Percentiles rank a stretch among this genome's conserved stretches.
Conservation (phyloP, 148 eudicot species). For the Cornus kousa region DNA sequence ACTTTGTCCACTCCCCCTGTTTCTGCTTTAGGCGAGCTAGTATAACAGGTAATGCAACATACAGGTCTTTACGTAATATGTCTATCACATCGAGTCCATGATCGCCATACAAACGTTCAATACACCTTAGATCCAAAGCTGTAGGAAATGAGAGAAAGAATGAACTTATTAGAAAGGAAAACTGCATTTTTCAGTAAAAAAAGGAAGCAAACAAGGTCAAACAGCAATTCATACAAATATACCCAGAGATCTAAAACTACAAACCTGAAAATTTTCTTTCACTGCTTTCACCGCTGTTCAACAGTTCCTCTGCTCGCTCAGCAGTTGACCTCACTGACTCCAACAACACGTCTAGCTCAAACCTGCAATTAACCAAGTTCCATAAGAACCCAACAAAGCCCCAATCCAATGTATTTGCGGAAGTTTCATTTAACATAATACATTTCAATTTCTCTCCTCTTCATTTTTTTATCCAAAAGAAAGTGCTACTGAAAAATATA, state of each 20-base stretch:
- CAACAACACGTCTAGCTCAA: conserved; percentile 82
- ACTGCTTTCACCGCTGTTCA: conserved; percentile 28
- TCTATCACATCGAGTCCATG: conserved; percentile 87
- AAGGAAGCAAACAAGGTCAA: not conserved
- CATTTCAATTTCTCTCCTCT: too few species aligned
- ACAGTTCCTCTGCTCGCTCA: conserved; percentile 60
- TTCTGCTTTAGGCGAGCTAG: conserved; percentile 82
- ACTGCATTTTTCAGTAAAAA: not conserved
- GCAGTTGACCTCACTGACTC: conserved; percentile 74
- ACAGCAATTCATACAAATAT: not conserved
- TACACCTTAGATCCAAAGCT: conserved; percentile 87
- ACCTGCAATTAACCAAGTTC: conserved; percentile 34
- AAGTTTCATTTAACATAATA: too few species aligned
- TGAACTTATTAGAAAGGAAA: not conserved
- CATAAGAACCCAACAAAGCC: not conserved
- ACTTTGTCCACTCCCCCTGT: conserved; percentile 89
- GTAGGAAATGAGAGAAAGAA: conserved; percentile 19
- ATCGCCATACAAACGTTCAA: conserved; percentile 87
- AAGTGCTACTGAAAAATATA: not conserved
- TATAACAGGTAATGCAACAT: conserved; percentile 64
- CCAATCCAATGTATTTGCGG: too few species aligned
- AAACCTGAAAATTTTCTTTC: conserved; percentile 39
- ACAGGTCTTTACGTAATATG: conserved; percentile 60
- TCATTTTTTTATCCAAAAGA: not conserved
- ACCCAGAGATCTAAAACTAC: not conserved